Conservation (phyloP, 2,329 filamentous ascomycete species). For the Dactylellina sp. region DNA sequence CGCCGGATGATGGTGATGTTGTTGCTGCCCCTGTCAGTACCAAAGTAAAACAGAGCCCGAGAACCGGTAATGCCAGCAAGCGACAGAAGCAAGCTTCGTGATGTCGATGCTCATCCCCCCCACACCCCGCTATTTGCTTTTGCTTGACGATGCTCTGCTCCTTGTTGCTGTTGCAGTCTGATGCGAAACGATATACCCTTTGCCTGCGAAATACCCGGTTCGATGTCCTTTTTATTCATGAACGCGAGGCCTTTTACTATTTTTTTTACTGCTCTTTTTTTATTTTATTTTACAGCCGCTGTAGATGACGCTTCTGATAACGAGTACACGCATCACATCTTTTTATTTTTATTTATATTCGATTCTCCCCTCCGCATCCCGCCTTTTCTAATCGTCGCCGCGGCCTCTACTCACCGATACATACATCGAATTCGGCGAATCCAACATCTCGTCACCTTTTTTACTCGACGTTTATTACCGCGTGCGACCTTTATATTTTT, state of each 20-base stretch:
- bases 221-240: conserved; percentile 37
- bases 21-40: conserved; percentile 52
- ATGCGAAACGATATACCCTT: conserved; percentile 59
- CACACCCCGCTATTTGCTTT: conserved; percentile 18
- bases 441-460: conserved; percentile 38
- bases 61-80: conserved; percentile 62
- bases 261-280: conserved; percentile 34
- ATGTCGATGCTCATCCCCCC: conserved; percentile 35
- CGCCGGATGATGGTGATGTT: conserved; percentile 59
- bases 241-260: conserved; percentile 45
- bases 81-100: conserved; percentile 62
- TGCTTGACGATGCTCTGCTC: conserved; percentile 45
- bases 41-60: conserved; percentile 64
- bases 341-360: conserved; percentile 36
- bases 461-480: conserved; percentile 5
- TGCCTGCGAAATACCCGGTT: conserved; percentile 51
- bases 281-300: conserved; percentile 40
- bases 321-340: conserved; percentile 55
- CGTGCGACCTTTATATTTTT: conserved; percentile 26
- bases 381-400: neutral
- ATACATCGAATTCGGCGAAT: conserved; percentile 38
- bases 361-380: conserved; percentile 48
- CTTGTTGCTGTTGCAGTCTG: conserved; percentile 44
- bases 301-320: conserved; percentile 58
- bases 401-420: conserved; percentile 2